phyloP scores from a whole-genome alignment of 108 stramenopile genomes.

The Pseudonitzschia pungens region DNA sequence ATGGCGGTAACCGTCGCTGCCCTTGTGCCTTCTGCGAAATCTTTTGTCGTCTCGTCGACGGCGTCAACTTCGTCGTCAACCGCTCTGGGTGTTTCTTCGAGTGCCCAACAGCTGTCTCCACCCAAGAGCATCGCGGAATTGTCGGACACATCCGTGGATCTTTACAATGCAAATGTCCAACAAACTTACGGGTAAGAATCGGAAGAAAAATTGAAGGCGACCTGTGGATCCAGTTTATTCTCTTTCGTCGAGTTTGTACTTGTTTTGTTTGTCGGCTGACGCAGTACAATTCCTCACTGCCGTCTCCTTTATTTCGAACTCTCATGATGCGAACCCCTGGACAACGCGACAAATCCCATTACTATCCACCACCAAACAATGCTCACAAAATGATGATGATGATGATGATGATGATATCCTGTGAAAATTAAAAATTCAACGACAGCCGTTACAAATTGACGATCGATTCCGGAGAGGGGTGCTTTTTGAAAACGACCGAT shows the following conservation, averaged over 20 bases:
- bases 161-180: slow-evolving; percentile 73
- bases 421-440: too few relatives aligned
- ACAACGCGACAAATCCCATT: neutral
- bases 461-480: slow-evolving; percentile 78
- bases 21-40: neutral
- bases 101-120: slow-evolving; percentile 19
- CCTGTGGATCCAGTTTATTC: neutral
- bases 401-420: too few relatives aligned
- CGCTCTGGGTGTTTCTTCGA: neutral
- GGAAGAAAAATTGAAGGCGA: neutral
- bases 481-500: slow-evolving; percentile 73
- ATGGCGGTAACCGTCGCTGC: neutral
- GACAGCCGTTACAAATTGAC: slow-evolving; percentile 82
- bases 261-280: neutral
- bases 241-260: neutral
- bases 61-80: slow-evolving; percentile 6
- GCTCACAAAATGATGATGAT: too few relatives aligned
- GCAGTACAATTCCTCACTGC: neutral
- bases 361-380: too few relatives aligned
- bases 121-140: slow-evolving; percentile 28
- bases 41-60: slow-evolving; percentile 6
- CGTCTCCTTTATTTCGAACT: neutral
- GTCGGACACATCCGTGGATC: slow-evolving; percentile 14
- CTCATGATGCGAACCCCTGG: neutral
- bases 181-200: slow-evolving; percentile 75